phyloP scores from a whole-genome alignment of 1,139 yeast species.

The Geotrichum histeridarum region DNA sequence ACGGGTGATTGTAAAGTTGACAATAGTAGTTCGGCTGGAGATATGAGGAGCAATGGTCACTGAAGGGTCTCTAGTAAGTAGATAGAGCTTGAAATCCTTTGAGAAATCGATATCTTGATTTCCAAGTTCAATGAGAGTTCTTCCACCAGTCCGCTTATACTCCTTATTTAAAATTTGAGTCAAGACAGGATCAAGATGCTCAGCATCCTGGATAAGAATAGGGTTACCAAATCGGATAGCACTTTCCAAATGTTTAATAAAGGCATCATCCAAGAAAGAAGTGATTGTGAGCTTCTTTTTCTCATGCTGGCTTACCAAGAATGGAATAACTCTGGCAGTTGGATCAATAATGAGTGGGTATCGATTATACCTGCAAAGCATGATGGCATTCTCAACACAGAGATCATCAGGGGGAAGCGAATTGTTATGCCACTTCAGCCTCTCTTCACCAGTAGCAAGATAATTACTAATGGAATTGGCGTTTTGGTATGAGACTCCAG shows the following conservation, averaged over 20 bases:
- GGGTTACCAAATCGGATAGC: slow-evolving; percentile 79
- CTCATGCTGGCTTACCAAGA: slow-evolving; percentile 37
- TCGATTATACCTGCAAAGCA: slow-evolving; percentile 42
- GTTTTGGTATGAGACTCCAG: slow-evolving; percentile 45
- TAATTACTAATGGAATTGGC: slow-evolving; percentile 36
- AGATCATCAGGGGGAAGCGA: slow-evolving; percentile 57
- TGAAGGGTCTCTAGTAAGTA: slow-evolving; percentile 59
- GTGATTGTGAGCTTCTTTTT: slow-evolving; percentile 48
- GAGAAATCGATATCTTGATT: slow-evolving; percentile 63
- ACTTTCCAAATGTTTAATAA: slow-evolving; percentile 66
- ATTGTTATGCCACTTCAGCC: slow-evolving; percentile 48
- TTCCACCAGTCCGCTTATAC: slow-evolving; percentile 62
- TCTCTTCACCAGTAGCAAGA: slow-evolving; percentile 43
- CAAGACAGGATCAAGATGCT: slow-evolving; percentile 68
- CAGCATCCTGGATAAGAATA: slow-evolving; percentile 71
- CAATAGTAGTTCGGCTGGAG: slow-evolving; percentile 53
- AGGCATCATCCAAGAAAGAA: slow-evolving; percentile 69
- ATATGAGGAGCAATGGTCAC: slow-evolving; percentile 51
- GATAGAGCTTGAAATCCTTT: slow-evolving; percentile 53
- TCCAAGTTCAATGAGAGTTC: slow-evolving; percentile 58
- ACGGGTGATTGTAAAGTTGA: slow-evolving; percentile 69
- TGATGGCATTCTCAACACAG: slow-evolving; percentile 58
- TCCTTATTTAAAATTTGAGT: slow-evolving; percentile 60
- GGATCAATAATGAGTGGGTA: slow-evolving; percentile 75
- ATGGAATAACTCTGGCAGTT: slow-evolving; percentile 45